A percentile compares a stretch with the other conserved stretches of the same genome.
phyloP scores from a whole-genome alignment of 164 flowering plant genomes.

The Nymphaea thermarum region DNA sequence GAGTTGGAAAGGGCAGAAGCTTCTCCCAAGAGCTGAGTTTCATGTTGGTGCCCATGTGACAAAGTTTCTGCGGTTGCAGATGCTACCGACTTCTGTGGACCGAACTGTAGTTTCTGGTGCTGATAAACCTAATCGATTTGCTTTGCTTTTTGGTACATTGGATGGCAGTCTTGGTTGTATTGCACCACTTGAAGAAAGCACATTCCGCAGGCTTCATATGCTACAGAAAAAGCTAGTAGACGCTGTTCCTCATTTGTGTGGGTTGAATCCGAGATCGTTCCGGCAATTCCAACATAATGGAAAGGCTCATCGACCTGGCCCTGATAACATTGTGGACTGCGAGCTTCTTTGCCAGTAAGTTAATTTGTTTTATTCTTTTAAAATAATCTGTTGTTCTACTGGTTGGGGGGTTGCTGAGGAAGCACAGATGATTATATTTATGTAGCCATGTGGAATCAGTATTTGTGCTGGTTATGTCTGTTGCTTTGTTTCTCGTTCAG shows the following conservation, averaged over 20 bases:
- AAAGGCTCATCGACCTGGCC: constrained; percentile 92
- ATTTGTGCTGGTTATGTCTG: neutral
- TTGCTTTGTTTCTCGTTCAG: neutral
- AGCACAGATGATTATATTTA: neutral
- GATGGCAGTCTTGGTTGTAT: constrained; percentile 96
- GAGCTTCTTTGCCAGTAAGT: constrained; percentile 96
- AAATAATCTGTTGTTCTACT: neutral
- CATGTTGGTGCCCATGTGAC: constrained; percentile 92
- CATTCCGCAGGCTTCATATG: constrained; percentile 85
- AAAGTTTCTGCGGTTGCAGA: constrained; percentile 81
- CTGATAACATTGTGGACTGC: constrained; percentile 91
- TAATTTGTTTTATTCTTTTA: neutral
- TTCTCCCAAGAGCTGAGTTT: constrained; percentile 93
- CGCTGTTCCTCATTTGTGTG: constrained; percentile 85
- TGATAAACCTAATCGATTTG: constrained; percentile 91
- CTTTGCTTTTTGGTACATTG: constrained; percentile 76
- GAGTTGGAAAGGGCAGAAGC: constrained; percentile 99
- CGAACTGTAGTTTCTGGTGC: constrained; percentile 28
- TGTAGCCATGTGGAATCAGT: neutral
- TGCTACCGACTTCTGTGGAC: constrained; percentile 64
- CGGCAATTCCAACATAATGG: constrained; percentile 81
- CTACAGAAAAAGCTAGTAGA: constrained; percentile 81
- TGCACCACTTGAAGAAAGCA: constrained; percentile 94
- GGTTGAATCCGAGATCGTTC: constrained; percentile 77
- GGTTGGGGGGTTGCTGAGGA: neutral